A percentile compares a stretch with the other conserved stretches of the same genome.
phyloP scores from a whole-genome alignment of 352 stramenopile genomes.

The Phytophthora sp. region DNA sequence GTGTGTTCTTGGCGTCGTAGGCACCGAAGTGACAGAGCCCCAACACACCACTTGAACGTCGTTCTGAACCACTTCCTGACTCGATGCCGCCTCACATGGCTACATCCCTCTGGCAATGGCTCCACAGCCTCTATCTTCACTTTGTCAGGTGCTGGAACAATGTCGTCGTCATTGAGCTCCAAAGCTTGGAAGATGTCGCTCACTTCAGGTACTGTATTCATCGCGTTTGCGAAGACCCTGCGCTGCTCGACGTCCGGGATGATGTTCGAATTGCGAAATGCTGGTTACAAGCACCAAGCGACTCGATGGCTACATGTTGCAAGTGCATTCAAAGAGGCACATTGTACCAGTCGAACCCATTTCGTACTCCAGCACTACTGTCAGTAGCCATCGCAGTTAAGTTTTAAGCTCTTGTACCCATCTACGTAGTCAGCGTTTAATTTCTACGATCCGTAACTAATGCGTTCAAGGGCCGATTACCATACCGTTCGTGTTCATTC shows the following conservation, averaged over 20 bases:
- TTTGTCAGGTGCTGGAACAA: background rate
- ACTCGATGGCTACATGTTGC: conserved; percentile 1
- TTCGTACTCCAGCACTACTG: too few relatives aligned
- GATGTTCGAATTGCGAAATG: background rate
- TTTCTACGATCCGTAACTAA: too few relatives aligned
- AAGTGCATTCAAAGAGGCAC: conserved; percentile 14
- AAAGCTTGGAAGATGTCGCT: conserved; percentile 13
- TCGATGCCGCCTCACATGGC: conserved; percentile 1
- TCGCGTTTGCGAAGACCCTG: too few relatives aligned
- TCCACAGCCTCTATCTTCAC: background rate
- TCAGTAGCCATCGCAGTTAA: too few relatives aligned
- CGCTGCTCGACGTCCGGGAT: too few relatives aligned
- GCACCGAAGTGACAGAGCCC: conserved; percentile 3
- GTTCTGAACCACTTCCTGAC: conserved; percentile 7
- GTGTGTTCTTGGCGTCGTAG: background rate
- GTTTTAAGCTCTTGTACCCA: too few relatives aligned
- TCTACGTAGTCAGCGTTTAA: too few relatives aligned
- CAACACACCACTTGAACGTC: conserved; percentile 3
- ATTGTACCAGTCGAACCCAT: conserved; percentile 5
- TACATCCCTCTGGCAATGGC: background rate
- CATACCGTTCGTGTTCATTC: too few relatives aligned
- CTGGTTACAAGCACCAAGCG: background rate
- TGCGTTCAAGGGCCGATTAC: too few relatives aligned
- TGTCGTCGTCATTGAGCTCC: background rate
- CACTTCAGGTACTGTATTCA: too few relatives aligned